These are phyloP conservation scores for Calonectria ilicicola DNA, from an alignment of 2,329 filamentous ascomycete species.

Conservation along the genomic window DNA sequence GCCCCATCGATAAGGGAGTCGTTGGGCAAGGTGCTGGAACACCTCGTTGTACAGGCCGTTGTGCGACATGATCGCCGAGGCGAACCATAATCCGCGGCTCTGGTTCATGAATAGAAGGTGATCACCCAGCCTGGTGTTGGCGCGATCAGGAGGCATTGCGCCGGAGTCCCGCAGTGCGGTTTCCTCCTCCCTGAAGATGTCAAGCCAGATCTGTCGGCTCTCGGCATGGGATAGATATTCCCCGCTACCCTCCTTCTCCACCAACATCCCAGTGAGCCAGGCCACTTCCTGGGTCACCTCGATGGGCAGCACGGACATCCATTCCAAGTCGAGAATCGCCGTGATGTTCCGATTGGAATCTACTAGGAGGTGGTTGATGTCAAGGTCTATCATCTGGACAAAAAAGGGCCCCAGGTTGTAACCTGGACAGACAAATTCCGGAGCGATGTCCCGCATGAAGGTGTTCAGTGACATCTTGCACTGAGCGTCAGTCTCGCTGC, in stretches of 20 bases:
- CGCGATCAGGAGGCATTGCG: not conserved
- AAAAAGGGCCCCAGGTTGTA: not conserved
- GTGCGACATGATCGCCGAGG: not conserved
- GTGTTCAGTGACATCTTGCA: not conserved
- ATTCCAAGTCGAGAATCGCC: constrained; percentile 15
- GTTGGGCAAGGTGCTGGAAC: not conserved
- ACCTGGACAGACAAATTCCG: not conserved
- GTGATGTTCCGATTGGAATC: constrained; percentile 12
- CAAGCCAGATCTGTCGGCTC: not conserved
- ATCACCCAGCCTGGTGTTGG: not conserved
- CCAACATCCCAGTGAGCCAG: constrained; percentile 9
- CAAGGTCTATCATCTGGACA: constrained; percentile 14
- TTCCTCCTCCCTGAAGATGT: not conserved
- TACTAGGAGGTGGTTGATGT: constrained; percentile 10
- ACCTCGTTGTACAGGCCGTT: not conserved
- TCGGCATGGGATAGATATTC: not conserved
- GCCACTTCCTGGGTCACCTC: constrained; percentile 18
- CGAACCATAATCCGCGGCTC: not conserved
- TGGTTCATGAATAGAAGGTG: not conserved
- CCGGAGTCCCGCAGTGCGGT: not conserved
- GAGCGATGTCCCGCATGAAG: not conserved
- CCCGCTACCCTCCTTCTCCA: not conserved
- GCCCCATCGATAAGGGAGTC: not conserved
- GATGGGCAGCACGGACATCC: not conserved
- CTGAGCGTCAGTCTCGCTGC: not conserved